Percentiles rank a stretch among this genome's conserved stretches.
phyloP scores from a whole-genome alignment of 1,139 yeast species.

The Blastobotrys aristatus region DNA sequence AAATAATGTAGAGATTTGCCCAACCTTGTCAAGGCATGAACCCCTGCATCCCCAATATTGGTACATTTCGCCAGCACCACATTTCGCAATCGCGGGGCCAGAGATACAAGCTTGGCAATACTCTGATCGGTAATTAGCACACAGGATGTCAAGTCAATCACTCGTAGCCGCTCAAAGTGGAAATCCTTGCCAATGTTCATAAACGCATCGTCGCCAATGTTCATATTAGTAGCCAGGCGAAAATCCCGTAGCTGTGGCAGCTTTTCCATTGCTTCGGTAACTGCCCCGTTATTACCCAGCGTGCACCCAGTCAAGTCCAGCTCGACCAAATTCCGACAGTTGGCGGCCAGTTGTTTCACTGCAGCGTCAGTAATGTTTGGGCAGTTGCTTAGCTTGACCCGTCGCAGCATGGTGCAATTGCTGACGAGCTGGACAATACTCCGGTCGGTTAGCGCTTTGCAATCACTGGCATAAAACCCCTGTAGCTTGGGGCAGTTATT shows the following conservation, averaged over 20 bases:
- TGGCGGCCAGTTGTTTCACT: conserved; percentile 54
- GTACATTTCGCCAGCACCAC: conserved; percentile 86
- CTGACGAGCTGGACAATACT: conserved; percentile 58
- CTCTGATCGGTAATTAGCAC: conserved; percentile 74
- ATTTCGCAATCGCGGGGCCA: conserved; percentile 83
- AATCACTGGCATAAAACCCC: conserved; percentile 86
- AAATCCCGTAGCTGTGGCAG: conserved; percentile 75
- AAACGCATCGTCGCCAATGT: conserved; percentile 60
- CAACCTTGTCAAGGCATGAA: conserved; percentile 63
- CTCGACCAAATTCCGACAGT: conserved; percentile 79
- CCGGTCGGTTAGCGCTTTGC: conserved; percentile 59
- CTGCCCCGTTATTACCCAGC: conserved; percentile 59
- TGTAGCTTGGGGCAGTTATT: conserved; percentile 69
- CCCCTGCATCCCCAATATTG: conserved; percentile 77
- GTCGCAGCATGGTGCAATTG: conserved; percentile 68
- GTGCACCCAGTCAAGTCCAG: conserved; percentile 83
- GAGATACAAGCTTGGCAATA: conserved; percentile 62
- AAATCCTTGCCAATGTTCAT: conserved; percentile 18
- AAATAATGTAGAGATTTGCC: conserved; percentile 84
- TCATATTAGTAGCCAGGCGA: conserved; percentile 68
- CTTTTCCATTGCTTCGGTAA: conserved; percentile 56
- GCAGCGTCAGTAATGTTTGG: conserved; percentile 62
- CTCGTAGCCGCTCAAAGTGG: conserved; percentile 54
- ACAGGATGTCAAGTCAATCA: conserved; percentile 84
- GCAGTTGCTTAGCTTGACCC: conserved; percentile 78